A percentile compares a stretch with the other conserved stretches of the same genome.
These are phyloP conservation scores for Nothomitra cinnamomea DNA, from an alignment of 2,329 filamentous ascomycete genomes.

Conservation along the genomic window DNA sequence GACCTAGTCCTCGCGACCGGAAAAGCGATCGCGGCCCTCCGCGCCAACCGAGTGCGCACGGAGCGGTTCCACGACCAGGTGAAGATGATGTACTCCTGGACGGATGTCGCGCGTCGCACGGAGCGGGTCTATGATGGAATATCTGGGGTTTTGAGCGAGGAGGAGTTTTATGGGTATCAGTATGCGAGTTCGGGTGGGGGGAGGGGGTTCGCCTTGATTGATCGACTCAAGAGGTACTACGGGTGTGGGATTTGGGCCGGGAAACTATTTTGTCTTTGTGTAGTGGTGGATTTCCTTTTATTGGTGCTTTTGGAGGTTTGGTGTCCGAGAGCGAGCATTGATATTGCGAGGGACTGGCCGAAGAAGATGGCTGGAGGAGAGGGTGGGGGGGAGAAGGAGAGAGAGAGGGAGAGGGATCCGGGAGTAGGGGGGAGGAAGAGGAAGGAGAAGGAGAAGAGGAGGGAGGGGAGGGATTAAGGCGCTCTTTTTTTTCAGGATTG, in stretches of 20 bases:
- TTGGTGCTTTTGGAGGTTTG: constrained; percentile 78
- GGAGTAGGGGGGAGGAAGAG: not conserved
- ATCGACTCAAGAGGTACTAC: constrained; percentile 89
- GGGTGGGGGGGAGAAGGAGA: constrained; percentile 38
- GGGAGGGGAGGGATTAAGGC: not conserved
- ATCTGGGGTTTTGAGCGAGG: constrained; percentile 65
- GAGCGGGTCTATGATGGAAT: constrained; percentile 94
- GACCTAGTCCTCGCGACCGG: constrained; percentile 82
- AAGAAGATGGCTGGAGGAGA: constrained; percentile 36
- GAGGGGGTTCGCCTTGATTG: constrained; percentile 83
- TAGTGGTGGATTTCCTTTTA: constrained; percentile 83
- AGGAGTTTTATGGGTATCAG: constrained; percentile 76
- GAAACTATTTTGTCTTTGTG: constrained; percentile 90
- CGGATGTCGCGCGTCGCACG: constrained; percentile 81
- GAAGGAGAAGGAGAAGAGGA: constrained; percentile 4
- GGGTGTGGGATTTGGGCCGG: constrained; percentile 97
- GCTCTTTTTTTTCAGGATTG: too few species aligned
- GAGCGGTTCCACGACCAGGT: constrained; percentile 95
- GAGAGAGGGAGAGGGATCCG: constrained; percentile 58
- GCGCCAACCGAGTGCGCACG: constrained; percentile 73
- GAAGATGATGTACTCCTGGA: constrained; percentile 97
- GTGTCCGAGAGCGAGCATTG: constrained; percentile 71
- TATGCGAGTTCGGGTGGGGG: constrained; percentile 42
- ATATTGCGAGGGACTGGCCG: constrained; percentile 83
- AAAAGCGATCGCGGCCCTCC: constrained; percentile 70